phyloP scores from a whole-genome alignment of 2,329 filamentous ascomycete genomes.

The Endocalyx cinctus region DNA sequence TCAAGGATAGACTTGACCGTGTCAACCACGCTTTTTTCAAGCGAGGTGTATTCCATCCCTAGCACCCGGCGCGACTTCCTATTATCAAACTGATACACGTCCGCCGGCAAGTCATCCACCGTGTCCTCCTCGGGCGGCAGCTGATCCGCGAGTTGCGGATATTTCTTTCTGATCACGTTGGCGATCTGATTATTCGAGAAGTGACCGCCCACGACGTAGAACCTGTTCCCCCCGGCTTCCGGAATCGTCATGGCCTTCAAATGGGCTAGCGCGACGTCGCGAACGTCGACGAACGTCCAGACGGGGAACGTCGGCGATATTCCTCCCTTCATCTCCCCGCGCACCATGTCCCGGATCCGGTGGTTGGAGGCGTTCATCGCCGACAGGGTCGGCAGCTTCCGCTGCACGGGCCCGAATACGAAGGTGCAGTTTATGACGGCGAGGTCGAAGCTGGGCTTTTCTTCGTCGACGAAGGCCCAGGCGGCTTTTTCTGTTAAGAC shows the following conservation, averaged over 20 bases:
- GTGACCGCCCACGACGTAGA: conserved; percentile 56
- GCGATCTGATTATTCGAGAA: conserved; percentile 58
- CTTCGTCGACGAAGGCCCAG: conserved; percentile 57
- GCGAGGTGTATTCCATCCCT: conserved; percentile 52
- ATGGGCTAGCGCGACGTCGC: conserved; percentile 59
- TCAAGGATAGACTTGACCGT: conserved; percentile 43
- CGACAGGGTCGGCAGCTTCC: conserved; percentile 59
- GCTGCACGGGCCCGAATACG: conserved; percentile 59
- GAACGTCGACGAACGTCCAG: conserved; percentile 57
- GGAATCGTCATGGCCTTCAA: conserved; percentile 54
- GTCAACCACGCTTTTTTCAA: conserved; percentile 58
- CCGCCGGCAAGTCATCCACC: conserved; percentile 36
- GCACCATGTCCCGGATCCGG: conserved; percentile 58
- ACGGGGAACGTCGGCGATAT: conserved; percentile 53
- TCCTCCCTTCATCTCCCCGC: conserved; percentile 54
- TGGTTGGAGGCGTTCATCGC: conserved; percentile 70
- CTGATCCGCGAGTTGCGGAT: conserved; percentile 45
- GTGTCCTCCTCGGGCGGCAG: conserved; percentile 38
- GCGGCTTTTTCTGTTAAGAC: conserved; percentile 63
- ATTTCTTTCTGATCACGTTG: conserved; percentile 50
- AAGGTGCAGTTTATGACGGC: conserved; percentile 58
- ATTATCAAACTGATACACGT: conserved; percentile 54
- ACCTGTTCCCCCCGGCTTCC: conserved; percentile 56
- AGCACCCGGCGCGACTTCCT: conserved; percentile 49
- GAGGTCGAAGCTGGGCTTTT: conserved; percentile 55